These are phyloP conservation scores for Linanthus parryae DNA, from an alignment of 148 eudicot species.

Conservation along the genomic window DNA sequence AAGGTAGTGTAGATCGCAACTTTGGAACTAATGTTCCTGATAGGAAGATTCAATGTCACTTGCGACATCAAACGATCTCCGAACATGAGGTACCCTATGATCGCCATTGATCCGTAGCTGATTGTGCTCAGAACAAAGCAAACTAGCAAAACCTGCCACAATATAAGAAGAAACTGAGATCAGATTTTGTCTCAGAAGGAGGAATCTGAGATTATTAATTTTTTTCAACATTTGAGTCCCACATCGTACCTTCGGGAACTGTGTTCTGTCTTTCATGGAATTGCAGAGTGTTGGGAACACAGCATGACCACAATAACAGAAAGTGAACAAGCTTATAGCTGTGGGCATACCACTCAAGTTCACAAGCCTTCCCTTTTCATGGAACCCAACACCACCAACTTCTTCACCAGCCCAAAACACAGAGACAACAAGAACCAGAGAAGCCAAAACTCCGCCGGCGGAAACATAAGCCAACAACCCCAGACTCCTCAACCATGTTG, in stretches of 20 bases:
- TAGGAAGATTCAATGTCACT: constrained; percentile 46
- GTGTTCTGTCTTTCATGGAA: constrained; percentile 51
- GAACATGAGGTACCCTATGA: constrained; percentile 41
- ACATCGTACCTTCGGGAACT: constrained; percentile 43
- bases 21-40: constrained; percentile 21
- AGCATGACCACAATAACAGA: constrained; percentile 64
- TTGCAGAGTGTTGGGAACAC: constrained; percentile 52
- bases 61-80: constrained; percentile 37
- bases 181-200: too few relatives aligned
- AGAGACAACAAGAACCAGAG: constrained; percentile 26
- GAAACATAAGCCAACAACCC: constrained; percentile 48
- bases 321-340: constrained; percentile 43
- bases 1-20: constrained; percentile 43
- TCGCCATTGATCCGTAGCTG: constrained; percentile 36
- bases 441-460: constrained; percentile 42
- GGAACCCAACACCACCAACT: constrained; percentile 50
- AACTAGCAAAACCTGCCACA: constrained; percentile 32
- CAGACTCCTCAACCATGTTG: constrained; percentile 44
- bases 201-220: too few relatives aligned
- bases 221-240: too few relatives aligned
- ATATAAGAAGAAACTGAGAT: not conserved
- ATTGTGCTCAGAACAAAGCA: constrained; percentile 36
- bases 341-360: constrained; percentile 42
- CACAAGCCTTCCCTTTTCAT: constrained; percentile 29
- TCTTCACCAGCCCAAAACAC: constrained; percentile 42